A percentile compares a stretch with the other conserved stretches of the same genome.
phyloP scores from a whole-genome alignment of 306 rosid species.

The Rosa persica region DNA sequence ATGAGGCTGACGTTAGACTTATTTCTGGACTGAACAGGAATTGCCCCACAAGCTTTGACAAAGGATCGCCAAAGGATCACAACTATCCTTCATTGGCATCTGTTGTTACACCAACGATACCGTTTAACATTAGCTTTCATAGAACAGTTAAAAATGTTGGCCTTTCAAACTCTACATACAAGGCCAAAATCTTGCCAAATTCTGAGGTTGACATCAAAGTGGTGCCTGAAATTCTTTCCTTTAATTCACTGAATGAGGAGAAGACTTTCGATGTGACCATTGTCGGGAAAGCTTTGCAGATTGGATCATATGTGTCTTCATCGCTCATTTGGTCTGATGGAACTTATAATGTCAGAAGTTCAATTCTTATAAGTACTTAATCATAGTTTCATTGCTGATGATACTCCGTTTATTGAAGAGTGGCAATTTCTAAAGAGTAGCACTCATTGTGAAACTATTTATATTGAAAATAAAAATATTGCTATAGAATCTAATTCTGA shows the following conservation, averaged over 20 bases:
- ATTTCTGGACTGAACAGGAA: not conserved
- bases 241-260: slow-evolving; percentile 28
- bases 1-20: not conserved
- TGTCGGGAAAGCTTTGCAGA: not conserved
- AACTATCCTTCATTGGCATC: no score
- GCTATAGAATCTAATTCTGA: no score
- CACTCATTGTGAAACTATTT: no score
- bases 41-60: not conserved
- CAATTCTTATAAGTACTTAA: slow-evolving; percentile 1
- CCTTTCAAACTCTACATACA: slow-evolving; percentile 12
- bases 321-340: slow-evolving; percentile 32
- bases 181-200: not conserved
- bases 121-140: not conserved
- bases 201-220: slow-evolving; percentile 12
- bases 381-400: no score
- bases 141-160: slow-evolving; percentile 35
- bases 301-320: not conserved
- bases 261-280: slow-evolving; percentile 26
- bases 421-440: no score
- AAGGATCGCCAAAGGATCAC: no score
- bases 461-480: no score
- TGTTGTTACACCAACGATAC: not conserved
- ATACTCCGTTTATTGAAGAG: no score
- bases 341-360: slow-evolving; percentile 23
- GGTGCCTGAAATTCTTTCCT: slow-evolving; percentile 11